A percentile compares a stretch with the other conserved stretches of the same genome.
Conservation (phyloP, 176 grass and related monocot species). For the bread wheat (Triticum aestivum) region IWGSC_CS_RefSeq_v2.1 NC_057808.1:450977825-450978324, state of each 20-base stretch:
- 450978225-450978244: not conserved
- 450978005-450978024: not conserved
- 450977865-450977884: slow-evolving; percentile 41
- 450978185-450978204: not conserved
- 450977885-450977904: slow-evolving; percentile 68
- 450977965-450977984: slow-evolving; percentile 85
- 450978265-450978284: not conserved
- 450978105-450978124: not conserved
- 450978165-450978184: slow-evolving; percentile 8
- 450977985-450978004: not conserved
- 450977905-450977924: slow-evolving; percentile 97
- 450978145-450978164: not conserved
- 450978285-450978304: slow-evolving; percentile 9
- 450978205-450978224: slow-evolving; percentile 3
- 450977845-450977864: not conserved
- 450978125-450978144: slow-evolving; percentile 13
- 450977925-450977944: slow-evolving; percentile 97
- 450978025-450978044: slow-evolving; percentile 12
- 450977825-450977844: not conserved
- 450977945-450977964: slow-evolving; percentile 99
- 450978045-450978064: not conserved
- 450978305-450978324: not conserved
- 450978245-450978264: not conserved
- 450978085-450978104: not conserved
- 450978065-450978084: not conserved